Evolutionary conservation across 176 grass and related monocot genomes (phyloP).

Genomic region (Oryza nivara): DNA sequence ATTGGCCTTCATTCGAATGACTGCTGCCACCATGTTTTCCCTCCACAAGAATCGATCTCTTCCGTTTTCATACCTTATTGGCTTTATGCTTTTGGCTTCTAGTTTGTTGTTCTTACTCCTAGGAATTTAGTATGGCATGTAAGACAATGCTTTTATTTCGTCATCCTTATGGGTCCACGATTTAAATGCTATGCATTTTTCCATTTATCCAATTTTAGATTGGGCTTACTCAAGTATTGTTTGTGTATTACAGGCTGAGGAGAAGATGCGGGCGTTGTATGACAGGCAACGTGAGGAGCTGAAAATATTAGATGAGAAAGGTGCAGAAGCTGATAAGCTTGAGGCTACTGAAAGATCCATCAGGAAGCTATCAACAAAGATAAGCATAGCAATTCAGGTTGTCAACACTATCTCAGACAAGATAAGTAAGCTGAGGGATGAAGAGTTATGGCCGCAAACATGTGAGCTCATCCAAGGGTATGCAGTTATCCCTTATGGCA

Average conservation of each 20-base stretch:
- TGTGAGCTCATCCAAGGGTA: slow-evolving; percentile 95
- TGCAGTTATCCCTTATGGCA: slow-evolving; percentile 18
- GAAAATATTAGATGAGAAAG: slow-evolving; percentile 72
- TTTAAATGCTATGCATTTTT: not conserved
- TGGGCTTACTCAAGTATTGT: slow-evolving; percentile 8
- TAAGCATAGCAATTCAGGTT: slow-evolving; percentile 96
- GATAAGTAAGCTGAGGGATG: slow-evolving; percentile 91
- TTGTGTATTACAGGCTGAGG: slow-evolving; percentile 66
- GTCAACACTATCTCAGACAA: slow-evolving; percentile 83
- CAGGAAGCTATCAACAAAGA: slow-evolving; percentile 90
- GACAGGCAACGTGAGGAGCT: slow-evolving; percentile 70
- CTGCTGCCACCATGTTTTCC: not conserved
- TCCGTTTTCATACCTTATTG: not conserved
- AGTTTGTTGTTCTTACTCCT: not conserved
- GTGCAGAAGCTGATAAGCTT: slow-evolving; percentile 84
- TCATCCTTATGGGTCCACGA: not conserved
- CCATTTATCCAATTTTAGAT: not conserved
- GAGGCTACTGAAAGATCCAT: slow-evolving; percentile 63
- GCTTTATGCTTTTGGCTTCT: slow-evolving; percentile 32
- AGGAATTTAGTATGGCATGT: not conserved
- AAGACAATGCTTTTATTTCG: slow-evolving; percentile 24
- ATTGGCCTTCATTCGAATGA: slow-evolving; percentile 13
- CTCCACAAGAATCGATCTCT: slow-evolving; percentile 19
- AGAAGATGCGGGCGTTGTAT: slow-evolving; percentile 75
- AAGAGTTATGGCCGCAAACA: slow-evolving; percentile 95